Evolutionary conservation across 805 yeast genomes (phyloP), one percentile per base, ranked within the genome.

Genomic region (Candida boleticola): DNA sequence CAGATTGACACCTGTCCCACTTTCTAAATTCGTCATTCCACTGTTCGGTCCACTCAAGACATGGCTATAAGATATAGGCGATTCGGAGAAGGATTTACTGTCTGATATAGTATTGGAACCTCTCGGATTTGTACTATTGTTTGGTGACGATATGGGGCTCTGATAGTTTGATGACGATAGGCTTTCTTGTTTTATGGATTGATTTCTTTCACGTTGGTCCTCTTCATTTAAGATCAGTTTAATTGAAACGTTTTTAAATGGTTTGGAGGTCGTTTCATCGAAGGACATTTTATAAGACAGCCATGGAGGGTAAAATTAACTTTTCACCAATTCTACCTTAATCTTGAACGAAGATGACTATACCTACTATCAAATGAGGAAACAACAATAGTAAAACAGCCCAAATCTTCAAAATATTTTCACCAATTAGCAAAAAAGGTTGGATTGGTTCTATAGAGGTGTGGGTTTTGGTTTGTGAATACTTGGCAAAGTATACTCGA

Each of bases 211-310:
- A 7, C 27, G 7, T 11, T 31, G 35, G 16, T 17, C 22, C 6
- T 36, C 30, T 19, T 29, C 39, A 25, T 47, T 46, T 6, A 50
- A 33, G 20, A 50, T 48, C 50, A 48, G 52, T 17, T 44, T 45
- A 10, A 50, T 48, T 11, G 54, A 44, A 17, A 50, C 50, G 44
- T 42, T 42, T 42, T 46, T 51, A 29, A 37, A 43, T n/a, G 41
- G 41, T 25, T 38, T 38, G 14, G 41, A 29, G 34, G 27, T 17
- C 41, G 41, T 22, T 29, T 38, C 41, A 38, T 38, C 36, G 41
- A 31, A 19, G 36, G 41, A 26, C 41, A 38, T 38, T 25, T 38
- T 38, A 21, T 19, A 27, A 13, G 27, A 19, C 17, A 20, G 41
- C 27, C 41, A 38, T 38, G 41, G 41, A 38, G 34, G 40, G 13